Percentiles rank a stretch among this genome's conserved stretches.
Evolutionary conservation across 2,329 filamentous ascomycete species (phyloP).

Genomic region (Neopestalotiopsis rosae): DNA sequence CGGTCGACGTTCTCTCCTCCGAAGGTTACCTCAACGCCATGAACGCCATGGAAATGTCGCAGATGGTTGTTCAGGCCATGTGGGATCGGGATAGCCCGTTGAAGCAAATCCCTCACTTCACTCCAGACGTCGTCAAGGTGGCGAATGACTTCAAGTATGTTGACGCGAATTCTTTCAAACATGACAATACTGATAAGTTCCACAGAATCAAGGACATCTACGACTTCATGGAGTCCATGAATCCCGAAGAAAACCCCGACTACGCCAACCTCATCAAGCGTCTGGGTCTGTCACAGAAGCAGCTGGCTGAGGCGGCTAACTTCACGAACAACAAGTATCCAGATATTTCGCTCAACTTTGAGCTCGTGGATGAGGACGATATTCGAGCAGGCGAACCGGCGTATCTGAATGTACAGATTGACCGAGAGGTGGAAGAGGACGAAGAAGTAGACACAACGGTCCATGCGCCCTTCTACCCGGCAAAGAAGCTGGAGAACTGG

Average conservation of each 20-base stretch:
- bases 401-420: slow-evolving; percentile 83
- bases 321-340: slow-evolving; percentile 98
- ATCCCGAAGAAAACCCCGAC: slow-evolving; percentile 87
- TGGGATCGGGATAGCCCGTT: slow-evolving; percentile 97
- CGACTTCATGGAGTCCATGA: slow-evolving; percentile 99
- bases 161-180: slow-evolving; percentile 7
- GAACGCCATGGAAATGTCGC: slow-evolving; percentile 98
- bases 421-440: slow-evolving; percentile 79
- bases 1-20: slow-evolving; percentile 92
- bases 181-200: slow-evolving; percentile 27
- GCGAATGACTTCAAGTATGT: slow-evolving; percentile 79
- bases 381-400: slow-evolving; percentile 82
- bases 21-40: slow-evolving; percentile 97
- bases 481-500: slow-evolving; percentile 95
- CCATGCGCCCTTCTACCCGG: slow-evolving; percentile 93
- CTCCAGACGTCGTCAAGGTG: slow-evolving; percentile 79
- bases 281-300: slow-evolving; percentile 78
- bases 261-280: slow-evolving; percentile 79
- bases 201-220: slow-evolving; percentile 87
- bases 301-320: slow-evolving; percentile 85
- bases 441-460: slow-evolving; percentile 80
- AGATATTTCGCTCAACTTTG: slow-evolving; percentile 89
- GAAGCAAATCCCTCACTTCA: slow-evolving; percentile 97
- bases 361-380: slow-evolving; percentile 80
- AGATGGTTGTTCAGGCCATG: slow-evolving; percentile 99